These are phyloP conservation scores for Paecilomyces sp. DNA, from an alignment of 2,329 filamentous ascomycete genomes.

Conservation along the genomic window DNA sequence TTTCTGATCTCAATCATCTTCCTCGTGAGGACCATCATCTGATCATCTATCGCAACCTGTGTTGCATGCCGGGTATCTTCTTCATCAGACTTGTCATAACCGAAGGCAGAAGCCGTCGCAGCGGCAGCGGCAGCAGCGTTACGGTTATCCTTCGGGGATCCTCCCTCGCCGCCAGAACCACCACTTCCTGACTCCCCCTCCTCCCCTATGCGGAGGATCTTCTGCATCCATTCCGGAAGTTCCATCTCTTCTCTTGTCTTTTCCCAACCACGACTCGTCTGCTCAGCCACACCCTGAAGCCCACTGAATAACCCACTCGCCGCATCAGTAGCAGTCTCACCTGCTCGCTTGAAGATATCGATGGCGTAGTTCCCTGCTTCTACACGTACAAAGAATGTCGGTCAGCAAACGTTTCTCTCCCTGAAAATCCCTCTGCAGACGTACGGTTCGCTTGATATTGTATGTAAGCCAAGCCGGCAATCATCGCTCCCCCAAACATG, in stretches of 20 bases:
- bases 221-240: conserved; percentile 71
- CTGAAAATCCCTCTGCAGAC: conserved; percentile 27
- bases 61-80: conserved; percentile 55
- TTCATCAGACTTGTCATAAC: conserved; percentile 60
- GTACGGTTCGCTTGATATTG: conserved; percentile 90
- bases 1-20: conserved; percentile 99
- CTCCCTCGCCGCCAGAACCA: conserved; percentile 37
- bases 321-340: conserved; percentile 61
- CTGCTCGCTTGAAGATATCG: conserved; percentile 67
- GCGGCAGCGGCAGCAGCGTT: conserved; percentile 53
- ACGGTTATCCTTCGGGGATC: conserved; percentile 49
- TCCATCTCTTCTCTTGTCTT: conserved; percentile 72
- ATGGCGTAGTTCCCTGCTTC: conserved; percentile 71
- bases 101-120: conserved; percentile 70
- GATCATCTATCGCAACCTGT: conserved; percentile 76
- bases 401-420: neutral
- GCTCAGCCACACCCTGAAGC: conserved; percentile 67
- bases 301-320: conserved; percentile 65
- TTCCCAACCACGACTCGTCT: conserved; percentile 74
- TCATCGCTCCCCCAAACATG: conserved; percentile 80
- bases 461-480: conserved; percentile 83
- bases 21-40: conserved; percentile 98
- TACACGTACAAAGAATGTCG: conserved; percentile 17
- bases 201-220: conserved; percentile 58
- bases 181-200: conserved; percentile 47